phyloP scores from a whole-genome alignment of 31 red algal genomes.

The Bonnemaisonia californica region DNA sequence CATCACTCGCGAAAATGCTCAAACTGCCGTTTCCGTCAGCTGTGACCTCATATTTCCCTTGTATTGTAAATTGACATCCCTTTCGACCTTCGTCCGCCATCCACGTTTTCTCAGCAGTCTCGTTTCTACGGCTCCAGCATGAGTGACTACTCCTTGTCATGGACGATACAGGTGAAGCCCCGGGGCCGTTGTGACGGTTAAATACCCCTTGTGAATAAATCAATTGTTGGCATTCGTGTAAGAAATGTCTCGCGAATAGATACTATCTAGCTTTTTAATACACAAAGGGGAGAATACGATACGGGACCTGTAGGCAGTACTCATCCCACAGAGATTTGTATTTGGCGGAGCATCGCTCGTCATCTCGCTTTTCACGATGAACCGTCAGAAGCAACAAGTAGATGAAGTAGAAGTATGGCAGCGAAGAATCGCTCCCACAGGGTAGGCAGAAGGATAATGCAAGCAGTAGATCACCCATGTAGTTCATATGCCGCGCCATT shows the following conservation, averaged over 20 bases:
- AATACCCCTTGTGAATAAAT: no score
- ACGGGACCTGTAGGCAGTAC: constrained; percentile 82
- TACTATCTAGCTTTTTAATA: constrained; percentile 54
- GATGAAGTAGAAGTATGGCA: constrained; percentile 89
- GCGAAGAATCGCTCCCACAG: constrained; percentile 37
- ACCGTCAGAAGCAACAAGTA: constrained; percentile 86
- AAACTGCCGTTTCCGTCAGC: no score
- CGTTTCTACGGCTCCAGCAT: no score
- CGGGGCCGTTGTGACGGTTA: no score
- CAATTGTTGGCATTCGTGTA: no score
- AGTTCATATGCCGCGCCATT: constrained; percentile 90
- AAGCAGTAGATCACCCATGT: constrained; percentile 82
- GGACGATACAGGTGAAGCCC: no score
- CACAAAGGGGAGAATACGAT: constrained; percentile 75
- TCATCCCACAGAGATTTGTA: constrained; percentile 82
- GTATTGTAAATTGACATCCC: neutral
- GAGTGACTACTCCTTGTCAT: no score
- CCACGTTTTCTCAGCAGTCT: neutral
- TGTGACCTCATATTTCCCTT: neutral
- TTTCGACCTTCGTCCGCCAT: neutral
- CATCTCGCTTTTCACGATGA: constrained; percentile 85
- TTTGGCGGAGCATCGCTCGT: constrained; percentile 74
- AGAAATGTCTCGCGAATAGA: no score
- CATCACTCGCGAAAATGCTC: no score
- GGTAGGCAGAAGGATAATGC: constrained; percentile 79